Base-by-base conservation (phyloP, 2,329 filamentous ascomycete genomes). In the Trichophaea hybrida region DNA sequence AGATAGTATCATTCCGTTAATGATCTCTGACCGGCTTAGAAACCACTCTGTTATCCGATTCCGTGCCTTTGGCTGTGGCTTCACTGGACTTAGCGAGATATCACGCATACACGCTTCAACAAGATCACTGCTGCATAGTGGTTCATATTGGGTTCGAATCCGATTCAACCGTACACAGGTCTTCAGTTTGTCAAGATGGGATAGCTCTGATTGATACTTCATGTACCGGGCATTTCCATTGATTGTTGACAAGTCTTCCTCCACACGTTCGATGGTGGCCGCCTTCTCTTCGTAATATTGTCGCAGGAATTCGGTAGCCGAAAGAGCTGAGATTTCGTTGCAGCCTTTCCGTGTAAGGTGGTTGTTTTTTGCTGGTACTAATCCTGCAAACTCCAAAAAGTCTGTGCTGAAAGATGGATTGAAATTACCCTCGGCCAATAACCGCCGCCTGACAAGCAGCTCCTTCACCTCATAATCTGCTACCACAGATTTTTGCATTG, bases 101-200 rank as follows among this genome's bases (percentile, higher is more conserved):
- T 80, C 80, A 35, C 91, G 74, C 0, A 82, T 86, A 43, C 94
- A 74, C 32, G 85, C 77, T 33, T 89, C 78, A n/a, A 91, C 75
- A n/a, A 95, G 74, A 48, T 82, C 82, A 66, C 81, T 84, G 52
- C 89, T 89, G 69, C 91, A 95, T 1, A 95, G 78, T 0, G 90
- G 89, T 37, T 80, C 80, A 64, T 86, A 83, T 66, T 93, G 85
- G 37, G 88, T 84, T 2, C 88, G 84, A 32, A 93, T 78, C 0
- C 83, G 83, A 67, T 94, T 94, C 24, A 94, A 75, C 67, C 89
- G 89, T 24, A 90, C 80, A 61, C 82, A 86, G 64, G 88, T 84
- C 68, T 89, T 87, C 34, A 96, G 75, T 70, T 91, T 86, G 59
- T 88, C 84, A 68, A 86, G 85, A 56, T 81, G 80, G 17, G 78